Percentiles rank a stretch among this genome's conserved stretches.
Evolutionary conservation across 2,329 filamentous ascomycete species (phyloP).

Genomic region (Metarhizium humberi): DNA sequence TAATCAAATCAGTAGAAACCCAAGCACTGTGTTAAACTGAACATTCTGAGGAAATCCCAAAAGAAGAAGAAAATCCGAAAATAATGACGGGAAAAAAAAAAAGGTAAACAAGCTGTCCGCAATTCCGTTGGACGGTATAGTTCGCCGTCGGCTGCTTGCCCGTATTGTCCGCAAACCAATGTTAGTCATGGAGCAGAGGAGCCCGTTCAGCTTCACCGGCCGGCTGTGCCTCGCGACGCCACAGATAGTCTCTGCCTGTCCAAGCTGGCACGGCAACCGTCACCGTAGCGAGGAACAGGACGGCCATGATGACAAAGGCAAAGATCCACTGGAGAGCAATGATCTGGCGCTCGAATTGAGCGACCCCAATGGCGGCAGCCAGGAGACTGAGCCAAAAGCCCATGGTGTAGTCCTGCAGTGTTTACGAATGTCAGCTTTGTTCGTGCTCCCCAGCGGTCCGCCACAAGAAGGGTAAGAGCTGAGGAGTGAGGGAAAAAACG

Average conservation of each 20-base stretch:
- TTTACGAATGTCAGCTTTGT: not conserved
- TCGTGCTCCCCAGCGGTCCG: not conserved
- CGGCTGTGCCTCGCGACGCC: conserved; percentile 30
- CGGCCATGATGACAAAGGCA: conserved; percentile 70
- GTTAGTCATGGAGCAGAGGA: conserved; percentile 45
- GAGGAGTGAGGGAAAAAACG: conserved; percentile 9
- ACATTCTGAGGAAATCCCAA: not conserved
- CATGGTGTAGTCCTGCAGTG: conserved; percentile 57
- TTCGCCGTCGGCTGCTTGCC: too few species aligned
- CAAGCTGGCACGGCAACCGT: conserved; percentile 55
- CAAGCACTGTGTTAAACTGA: not conserved
- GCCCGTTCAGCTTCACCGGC: conserved; percentile 46
- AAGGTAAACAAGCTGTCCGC: too few species aligned
- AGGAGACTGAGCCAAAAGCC: conserved; percentile 71
- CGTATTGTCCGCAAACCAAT: too few species aligned
- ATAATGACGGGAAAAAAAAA: too few species aligned
- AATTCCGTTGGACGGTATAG: too few species aligned
- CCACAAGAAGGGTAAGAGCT: not conserved
- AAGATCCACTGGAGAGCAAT: conserved; percentile 90
- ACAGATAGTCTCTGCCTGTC: conserved; percentile 47
- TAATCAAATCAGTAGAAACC: not conserved
- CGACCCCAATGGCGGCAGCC: conserved; percentile 64
- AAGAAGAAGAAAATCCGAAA: too few species aligned
- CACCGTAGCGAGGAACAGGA: conserved; percentile 62
- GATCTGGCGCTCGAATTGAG: conserved; percentile 63